These are phyloP conservation scores for Dipodascopsis uninucleata DNA, from an alignment of 805 yeast species.

Conservation along the genomic window DNA sequence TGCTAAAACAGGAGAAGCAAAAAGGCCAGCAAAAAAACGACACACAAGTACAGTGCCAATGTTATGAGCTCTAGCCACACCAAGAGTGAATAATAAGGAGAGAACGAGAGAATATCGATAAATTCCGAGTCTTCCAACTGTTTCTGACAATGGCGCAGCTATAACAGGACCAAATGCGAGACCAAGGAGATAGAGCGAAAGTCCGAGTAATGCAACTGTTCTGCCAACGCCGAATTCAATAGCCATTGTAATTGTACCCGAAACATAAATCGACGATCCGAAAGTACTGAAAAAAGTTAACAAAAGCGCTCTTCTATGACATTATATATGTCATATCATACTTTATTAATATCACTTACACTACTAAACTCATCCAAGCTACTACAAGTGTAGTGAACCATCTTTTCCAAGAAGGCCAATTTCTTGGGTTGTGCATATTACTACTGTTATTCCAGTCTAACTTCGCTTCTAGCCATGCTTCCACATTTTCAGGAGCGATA, in stretches of 20 bases:
- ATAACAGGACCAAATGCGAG: slow-evolving; percentile 44
- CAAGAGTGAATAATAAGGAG: slow-evolving; percentile 29
- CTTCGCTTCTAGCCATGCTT: too few relatives aligned
- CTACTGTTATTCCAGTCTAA: too few relatives aligned
- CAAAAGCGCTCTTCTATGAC: too few relatives aligned
- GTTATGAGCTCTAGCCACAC: slow-evolving; percentile 46
- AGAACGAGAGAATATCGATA: slow-evolving; percentile 46
- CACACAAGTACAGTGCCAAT: slow-evolving; percentile 59
- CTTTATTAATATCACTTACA: slow-evolving; percentile 3
- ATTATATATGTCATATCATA: too few relatives aligned
- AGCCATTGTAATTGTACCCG: slow-evolving; percentile 56
- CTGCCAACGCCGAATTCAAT: slow-evolving; percentile 50
- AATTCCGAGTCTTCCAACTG: slow-evolving; percentile 61
- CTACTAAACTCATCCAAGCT: slow-evolving; percentile 27
- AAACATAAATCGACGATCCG: slow-evolving; percentile 70
- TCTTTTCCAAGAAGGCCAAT: slow-evolving; percentile 36
- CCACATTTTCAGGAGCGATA: too few relatives aligned
- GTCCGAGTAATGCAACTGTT: slow-evolving; percentile 60
- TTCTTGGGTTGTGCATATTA: slow-evolving; percentile 43
- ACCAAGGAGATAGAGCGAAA: slow-evolving; percentile 55
- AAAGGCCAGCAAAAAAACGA: slow-evolving; percentile 70
- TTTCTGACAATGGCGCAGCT: slow-evolving; percentile 64
- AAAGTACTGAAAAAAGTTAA: slow-evolving; percentile 40
- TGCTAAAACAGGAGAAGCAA: slow-evolving; percentile 79
- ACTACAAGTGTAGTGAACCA: slow-evolving; percentile 40